phyloP scores from a whole-genome alignment of 1,284 basidiomycete species.

The Anthracocystis setariae region DNA sequence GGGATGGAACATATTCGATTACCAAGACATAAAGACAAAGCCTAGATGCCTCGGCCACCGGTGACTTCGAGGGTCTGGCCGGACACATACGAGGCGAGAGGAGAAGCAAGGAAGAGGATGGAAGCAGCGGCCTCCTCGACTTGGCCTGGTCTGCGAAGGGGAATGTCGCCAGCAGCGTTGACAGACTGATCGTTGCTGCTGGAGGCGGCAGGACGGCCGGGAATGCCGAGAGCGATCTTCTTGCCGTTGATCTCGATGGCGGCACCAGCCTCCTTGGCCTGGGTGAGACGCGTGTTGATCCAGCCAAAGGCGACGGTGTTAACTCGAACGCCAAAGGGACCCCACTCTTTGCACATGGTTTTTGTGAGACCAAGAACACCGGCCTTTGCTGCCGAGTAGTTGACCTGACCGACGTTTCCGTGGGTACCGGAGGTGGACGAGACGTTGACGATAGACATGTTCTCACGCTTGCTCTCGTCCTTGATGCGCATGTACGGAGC shows the following conservation, averaged over 20 bases:
- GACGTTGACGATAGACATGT: constrained; percentile 70
- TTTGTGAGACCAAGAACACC: constrained; percentile 76
- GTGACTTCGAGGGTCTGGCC: constrained; percentile 76
- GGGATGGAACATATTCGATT: no score
- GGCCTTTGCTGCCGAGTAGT: constrained; percentile 72
- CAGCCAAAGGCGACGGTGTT: constrained; percentile 83
- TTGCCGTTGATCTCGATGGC: constrained; percentile 83
- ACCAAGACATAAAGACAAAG: neutral
- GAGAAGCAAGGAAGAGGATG: constrained; percentile 72
- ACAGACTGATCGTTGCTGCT: constrained; percentile 72
- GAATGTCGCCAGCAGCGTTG: constrained; percentile 73
- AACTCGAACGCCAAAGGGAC: constrained; percentile 76
- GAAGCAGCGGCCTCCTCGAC: constrained; percentile 80
- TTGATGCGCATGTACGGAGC: constrained; percentile 86
- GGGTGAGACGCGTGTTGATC: constrained; percentile 76
- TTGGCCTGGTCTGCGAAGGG: constrained; percentile 78
- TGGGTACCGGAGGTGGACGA: constrained; percentile 55
- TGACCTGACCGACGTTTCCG: constrained; percentile 78
- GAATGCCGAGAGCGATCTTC: constrained; percentile 79
- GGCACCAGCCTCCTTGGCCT: constrained; percentile 79
- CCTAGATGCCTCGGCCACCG: constrained; percentile 58
- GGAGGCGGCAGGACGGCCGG: constrained; percentile 71
- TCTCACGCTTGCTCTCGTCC: constrained; percentile 72
- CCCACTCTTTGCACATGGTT: constrained; percentile 89
- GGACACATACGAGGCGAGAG: constrained; percentile 80